phyloP scores from a whole-genome alignment of 768 basidiomycete species.

The Lactarius quietus region DNA sequence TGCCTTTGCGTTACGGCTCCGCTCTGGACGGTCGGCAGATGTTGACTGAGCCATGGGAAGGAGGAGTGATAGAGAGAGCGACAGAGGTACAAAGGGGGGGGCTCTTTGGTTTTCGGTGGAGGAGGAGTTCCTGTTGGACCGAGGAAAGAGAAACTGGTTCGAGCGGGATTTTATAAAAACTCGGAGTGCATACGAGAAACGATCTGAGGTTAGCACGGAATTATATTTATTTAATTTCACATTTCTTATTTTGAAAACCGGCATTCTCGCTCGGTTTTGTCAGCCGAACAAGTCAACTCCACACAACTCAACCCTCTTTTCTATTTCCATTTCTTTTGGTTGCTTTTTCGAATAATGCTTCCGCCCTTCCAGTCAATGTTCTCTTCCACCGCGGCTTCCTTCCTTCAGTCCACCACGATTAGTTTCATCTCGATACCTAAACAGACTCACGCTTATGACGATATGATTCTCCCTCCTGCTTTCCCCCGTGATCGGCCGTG shows the following conservation, averaged over 20 bases:
- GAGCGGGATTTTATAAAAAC: slow-evolving; percentile 23
- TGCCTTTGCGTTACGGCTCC: slow-evolving; percentile 83
- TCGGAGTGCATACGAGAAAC: neutral
- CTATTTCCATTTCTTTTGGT: neutral
- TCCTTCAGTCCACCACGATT: slow-evolving; percentile 3
- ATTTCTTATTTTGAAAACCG: slow-evolving; percentile 12
- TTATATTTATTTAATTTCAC: slow-evolving; percentile 5
- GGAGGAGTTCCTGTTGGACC: slow-evolving; percentile 12
- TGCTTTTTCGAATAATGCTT: neutral
- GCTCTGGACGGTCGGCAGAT: slow-evolving; percentile 49
- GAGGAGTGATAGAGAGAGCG: neutral
- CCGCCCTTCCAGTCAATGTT: slow-evolving; percentile 14
- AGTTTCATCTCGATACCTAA: slow-evolving; percentile 19
- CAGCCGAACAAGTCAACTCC: slow-evolving; percentile 22
- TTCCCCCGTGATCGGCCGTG: neutral
- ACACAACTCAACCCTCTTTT: neutral
- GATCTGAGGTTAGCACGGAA: neutral
- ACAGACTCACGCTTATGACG: neutral
- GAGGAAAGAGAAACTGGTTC: neutral
- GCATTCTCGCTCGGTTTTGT: slow-evolving; percentile 26
- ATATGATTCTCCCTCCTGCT: neutral
- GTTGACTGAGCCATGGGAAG: slow-evolving; percentile 16
- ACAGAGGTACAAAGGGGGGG: neutral
- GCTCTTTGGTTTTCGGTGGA: neutral
- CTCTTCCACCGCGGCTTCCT: slow-evolving; percentile 19